Base-by-base conservation (phyloP, 1,284 basidiomycete genomes). In the Kwoniella shivajii region DNA sequence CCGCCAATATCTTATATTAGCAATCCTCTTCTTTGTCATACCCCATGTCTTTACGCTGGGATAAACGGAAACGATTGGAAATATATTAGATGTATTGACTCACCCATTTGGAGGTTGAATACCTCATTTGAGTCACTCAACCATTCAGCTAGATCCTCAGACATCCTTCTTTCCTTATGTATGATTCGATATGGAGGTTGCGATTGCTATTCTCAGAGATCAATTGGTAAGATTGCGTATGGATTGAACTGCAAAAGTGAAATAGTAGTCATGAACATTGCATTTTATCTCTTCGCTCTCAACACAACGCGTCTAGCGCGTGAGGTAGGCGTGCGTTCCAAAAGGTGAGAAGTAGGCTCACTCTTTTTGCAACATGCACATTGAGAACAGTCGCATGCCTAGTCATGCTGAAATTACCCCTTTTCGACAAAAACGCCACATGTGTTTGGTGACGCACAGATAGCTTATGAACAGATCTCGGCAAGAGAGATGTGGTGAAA, bases 51-150 rank as follows among this genome's bases (percentile, higher is more conserved):
- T n/a, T n/a, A n/a, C n/a, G n/a, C n/a, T n/a, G n/a, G n/a, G n/a
- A n/a, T n/a, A n/a, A n/a, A n/a, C n/a, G n/a, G n/a, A n/a, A n/a
- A n/a, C n/a, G n/a, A n/a, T n/a, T n/a, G n/a, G n/a, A n/a, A n/a
- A n/a, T n/a, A n/a, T n/a, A n/a, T n/a, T n/a, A n/a, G 16, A 34
- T 7, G 16, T 24, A 36, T 45, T 11, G 7, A 67, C 80, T 61
- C 58, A 91, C 90, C 86, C 42, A 92, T 78, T 46, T 86, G 87
- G 30, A 93, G 79, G 6, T 78, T 80, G 14, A 92, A 77, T 0
- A 87, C 87, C 61, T 89, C 84, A 69, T 88, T 94, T n/a, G 91
- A 85, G 78, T 89, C 73, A 9, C 67, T 59, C 20, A 79, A 59
- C 77, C 77, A 80, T 46, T 70, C 73, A 30, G 65, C 63, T 49